Evolutionary conservation across 192 early-diverging fungal species (phyloP).

Genomic region (Anaeromyces robustus): DNA sequence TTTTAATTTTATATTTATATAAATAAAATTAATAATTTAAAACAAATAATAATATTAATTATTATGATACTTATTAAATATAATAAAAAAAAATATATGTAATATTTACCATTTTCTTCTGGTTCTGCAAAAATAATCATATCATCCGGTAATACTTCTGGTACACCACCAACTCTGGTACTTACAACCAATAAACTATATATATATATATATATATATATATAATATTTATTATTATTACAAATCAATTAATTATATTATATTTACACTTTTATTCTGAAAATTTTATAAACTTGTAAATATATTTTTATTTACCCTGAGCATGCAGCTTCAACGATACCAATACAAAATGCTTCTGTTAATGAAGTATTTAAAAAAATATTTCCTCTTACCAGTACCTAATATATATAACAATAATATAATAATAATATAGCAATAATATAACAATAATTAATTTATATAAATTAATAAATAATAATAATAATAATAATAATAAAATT

Average conservation of each 20-base stretch:
- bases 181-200: constrained; percentile 74
- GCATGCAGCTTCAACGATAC: constrained; percentile 93
- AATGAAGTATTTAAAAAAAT: constrained; percentile 94
- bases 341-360: constrained; percentile 97
- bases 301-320: constrained; percentile 46
- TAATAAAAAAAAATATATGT: neutral
- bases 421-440: too few species aligned
- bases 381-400: constrained; percentile 69
- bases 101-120: constrained; percentile 54
- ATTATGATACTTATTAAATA: neutral
- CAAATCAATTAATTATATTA: constrained; percentile 1
- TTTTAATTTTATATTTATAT: neutral
- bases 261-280: too few species aligned
- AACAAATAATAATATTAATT: too few species aligned
- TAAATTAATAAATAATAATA: too few species aligned
- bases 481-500: too few species aligned
- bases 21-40: neutral
- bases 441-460: too few species aligned
- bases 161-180: constrained; percentile 90
- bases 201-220: neutral
- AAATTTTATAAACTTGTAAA: too few species aligned
- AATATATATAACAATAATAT: neutral
- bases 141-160: constrained; percentile 80
- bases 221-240: neutral
- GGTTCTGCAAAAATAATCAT: constrained; percentile 88